phyloP scores from a whole-genome alignment of 1,139 yeast genomes.

The Pichia sp. region DNA sequence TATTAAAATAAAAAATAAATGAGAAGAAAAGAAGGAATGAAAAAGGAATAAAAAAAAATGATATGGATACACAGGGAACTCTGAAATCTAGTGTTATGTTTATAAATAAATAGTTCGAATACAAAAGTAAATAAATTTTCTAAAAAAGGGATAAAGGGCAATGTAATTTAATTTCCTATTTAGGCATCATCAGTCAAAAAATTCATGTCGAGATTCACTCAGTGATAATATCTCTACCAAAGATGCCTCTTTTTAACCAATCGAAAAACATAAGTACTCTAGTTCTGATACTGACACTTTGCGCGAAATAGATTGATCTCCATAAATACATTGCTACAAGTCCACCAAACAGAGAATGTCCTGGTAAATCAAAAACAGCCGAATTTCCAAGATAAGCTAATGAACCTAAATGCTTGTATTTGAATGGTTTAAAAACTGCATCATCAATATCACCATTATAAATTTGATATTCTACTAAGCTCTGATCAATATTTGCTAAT shows the following conservation, averaged over 20 bases:
- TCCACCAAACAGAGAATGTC: conserved; percentile 49
- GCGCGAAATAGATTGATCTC: conserved; percentile 62
- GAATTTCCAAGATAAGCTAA: conserved; percentile 60
- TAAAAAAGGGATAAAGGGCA: not conserved
- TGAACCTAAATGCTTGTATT: conserved; percentile 53
- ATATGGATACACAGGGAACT: no score
- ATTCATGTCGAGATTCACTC: conserved; percentile 19
- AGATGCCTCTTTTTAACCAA: conserved; percentile 57
- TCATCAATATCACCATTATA: conserved; percentile 47
- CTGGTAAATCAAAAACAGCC: conserved; percentile 58
- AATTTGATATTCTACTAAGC: conserved; percentile 37
- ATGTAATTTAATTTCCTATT: not conserved
- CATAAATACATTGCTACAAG: conserved; percentile 58
- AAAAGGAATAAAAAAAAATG: not conserved
- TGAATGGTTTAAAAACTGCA: conserved; percentile 48
- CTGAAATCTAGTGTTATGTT: no score
- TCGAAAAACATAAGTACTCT: conserved; percentile 54
- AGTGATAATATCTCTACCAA: conserved; percentile 51
- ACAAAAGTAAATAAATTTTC: no score
- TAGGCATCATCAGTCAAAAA: not conserved
- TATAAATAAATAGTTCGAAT: no score
- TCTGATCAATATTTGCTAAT: conserved; percentile 37
- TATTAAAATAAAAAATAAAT: not conserved
- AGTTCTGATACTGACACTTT: conserved; percentile 53
- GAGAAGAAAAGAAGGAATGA: not conserved